These are phyloP conservation scores for Trifolium pratense DNA, from an alignment of 306 rosid genomes.

Conservation along the genomic window DNA sequence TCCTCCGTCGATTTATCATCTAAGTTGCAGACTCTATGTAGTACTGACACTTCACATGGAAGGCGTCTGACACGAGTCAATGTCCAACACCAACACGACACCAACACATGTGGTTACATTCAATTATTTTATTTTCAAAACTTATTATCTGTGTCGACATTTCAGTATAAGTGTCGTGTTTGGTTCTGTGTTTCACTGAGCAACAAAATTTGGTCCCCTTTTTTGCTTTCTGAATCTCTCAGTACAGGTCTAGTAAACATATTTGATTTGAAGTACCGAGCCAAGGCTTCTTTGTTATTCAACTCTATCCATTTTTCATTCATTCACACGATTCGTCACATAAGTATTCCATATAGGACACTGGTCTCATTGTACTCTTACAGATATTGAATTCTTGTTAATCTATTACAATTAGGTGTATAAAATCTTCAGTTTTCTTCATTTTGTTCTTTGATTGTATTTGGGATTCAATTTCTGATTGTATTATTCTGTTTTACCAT, in stretches of 20 bases:
- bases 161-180: neutral
- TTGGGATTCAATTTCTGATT: constrained; percentile 43
- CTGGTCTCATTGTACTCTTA: constrained; percentile 59
- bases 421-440: constrained; percentile 43
- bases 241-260: constrained; percentile 43
- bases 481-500: constrained; percentile 24
- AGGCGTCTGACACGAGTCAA: no score
- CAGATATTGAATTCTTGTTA: constrained; percentile 50
- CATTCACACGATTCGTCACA: constrained; percentile 39
- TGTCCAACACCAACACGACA: neutral
- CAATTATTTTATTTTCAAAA: neutral
- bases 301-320: constrained; percentile 7
- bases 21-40: no score
- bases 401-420: constrained; percentile 43
- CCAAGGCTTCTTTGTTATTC: constrained; percentile 42
- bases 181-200: neutral
- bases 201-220: constrained; percentile 31
- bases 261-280: constrained; percentile 32
- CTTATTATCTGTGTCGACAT: neutral
- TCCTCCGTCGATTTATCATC: constrained; percentile 20
- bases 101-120: neutral
- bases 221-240: constrained; percentile 32
- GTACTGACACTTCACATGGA: no score
- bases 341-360: constrained; percentile 44
- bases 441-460: constrained; percentile 50